Base-by-base conservation (phyloP, 352 stramenopile genomes). In the Aphanomyces cochlioides region DNA sequence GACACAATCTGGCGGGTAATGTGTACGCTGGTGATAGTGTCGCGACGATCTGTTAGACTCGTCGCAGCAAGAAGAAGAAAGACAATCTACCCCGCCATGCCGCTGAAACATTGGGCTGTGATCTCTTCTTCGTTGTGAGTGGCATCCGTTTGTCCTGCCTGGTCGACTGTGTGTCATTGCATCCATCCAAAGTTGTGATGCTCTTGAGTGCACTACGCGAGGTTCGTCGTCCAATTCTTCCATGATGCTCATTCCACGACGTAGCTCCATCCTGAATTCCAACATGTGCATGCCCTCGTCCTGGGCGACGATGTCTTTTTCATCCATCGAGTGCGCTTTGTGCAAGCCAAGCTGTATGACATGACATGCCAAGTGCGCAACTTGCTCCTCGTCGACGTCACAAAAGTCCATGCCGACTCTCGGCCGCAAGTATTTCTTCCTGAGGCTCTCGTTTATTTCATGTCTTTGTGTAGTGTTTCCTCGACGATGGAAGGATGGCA, bases 291-390 rank as follows among this genome's bases (percentile, higher is more conserved):
- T 3, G 19, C 59, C 15, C 4, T 67, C 38, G 54, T 39, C 38
- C 19, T 67, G 19, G 40, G 28, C n/a, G 43, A 67, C 40, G 43
- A 67, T 36, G 5, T 67, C 15, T 67, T 67, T 34, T 67, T 56
- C 43, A 28, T 67, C n/a, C 59, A 67, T 56, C 39, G 39, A 7
- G 7, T 15, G 3, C 4, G 2, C 15, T 50, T 67, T 40, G 10
- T 41, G 8, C 59, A 50, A 7, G 10, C 40, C 2, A 48, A 56
- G n/a, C 38, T 56, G 6, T 7, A 34, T 28, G 59, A 67, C 41
- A 5, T 67, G 5, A 40, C 59, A 10, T 67, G n/a, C 38, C 3
- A 19, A 15, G 21, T 19, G 7, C 10, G 12, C 19, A n/a, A 38
- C 7, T 45, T 48, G 3, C 13, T 56, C 15, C 21, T 48, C 21